Evolutionary conservation across 768 basidiomycete genomes (phyloP).

Genomic region (Lactarius tabidus): DNA sequence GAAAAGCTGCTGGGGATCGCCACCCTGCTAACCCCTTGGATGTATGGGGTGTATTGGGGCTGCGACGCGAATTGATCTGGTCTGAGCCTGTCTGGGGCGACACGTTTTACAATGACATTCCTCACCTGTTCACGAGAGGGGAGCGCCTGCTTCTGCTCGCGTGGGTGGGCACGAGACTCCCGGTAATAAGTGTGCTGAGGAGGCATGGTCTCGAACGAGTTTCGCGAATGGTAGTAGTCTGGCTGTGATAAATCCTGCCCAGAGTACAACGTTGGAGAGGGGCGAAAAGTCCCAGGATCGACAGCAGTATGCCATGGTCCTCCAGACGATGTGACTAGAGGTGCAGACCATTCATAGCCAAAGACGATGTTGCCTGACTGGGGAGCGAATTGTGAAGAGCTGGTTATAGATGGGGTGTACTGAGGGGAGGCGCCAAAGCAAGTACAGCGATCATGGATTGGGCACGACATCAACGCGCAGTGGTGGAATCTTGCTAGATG

Average conservation of each 20-base stretch:
- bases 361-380: conserved; percentile 11
- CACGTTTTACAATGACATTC: not conserved
- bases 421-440: conserved; percentile 13
- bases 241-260: conserved; percentile 6
- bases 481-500: not conserved
- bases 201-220: not conserved
- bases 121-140: conserved; percentile 2
- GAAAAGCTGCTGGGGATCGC: conserved; percentile 3
- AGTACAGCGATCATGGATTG: conserved; percentile 15
- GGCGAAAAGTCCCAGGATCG: conserved; percentile 10
- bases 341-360: conserved; percentile 17
- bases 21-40: conserved; percentile 10
- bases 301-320: conserved; percentile 8
- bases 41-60: conserved; percentile 6
- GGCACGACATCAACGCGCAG: conserved; percentile 20
- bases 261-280: not conserved
- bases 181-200: not conserved
- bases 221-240: not conserved
- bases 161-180: not conserved
- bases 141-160: conserved; percentile 1
- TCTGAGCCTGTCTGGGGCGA: not conserved
- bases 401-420: conserved; percentile 5
- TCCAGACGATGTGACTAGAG: not conserved
- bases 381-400: conserved; percentile 12
- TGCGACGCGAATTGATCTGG: not conserved